Percentiles rank a stretch among this genome's conserved stretches.
These are phyloP conservation scores for Erodium moschatum DNA, from an alignment of 441 rosid genomes.

Conservation along the genomic window DNA sequence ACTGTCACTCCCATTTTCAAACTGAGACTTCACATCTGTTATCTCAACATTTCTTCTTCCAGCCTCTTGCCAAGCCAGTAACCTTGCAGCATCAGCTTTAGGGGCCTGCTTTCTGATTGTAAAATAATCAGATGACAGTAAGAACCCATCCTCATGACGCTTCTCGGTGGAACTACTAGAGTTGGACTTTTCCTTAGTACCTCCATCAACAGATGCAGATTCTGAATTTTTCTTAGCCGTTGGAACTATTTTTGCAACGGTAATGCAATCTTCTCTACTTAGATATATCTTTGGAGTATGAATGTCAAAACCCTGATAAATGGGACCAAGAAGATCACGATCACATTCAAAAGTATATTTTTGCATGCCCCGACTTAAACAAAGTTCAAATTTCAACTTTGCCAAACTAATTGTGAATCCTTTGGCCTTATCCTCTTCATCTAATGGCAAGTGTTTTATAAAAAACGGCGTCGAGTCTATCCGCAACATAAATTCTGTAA, in stretches of 20 bases:
- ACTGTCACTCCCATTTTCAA: constrained; percentile 93
- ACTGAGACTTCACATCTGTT: constrained; percentile 86
- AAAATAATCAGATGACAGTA: constrained; percentile 89
- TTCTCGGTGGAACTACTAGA: constrained; percentile 45
- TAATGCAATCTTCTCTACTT: constrained; percentile 50
- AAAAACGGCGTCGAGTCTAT: constrained; percentile 66
- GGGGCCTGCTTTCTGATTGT: constrained; percentile 92
- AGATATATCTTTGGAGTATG: constrained; percentile 67
- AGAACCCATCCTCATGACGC: constrained; percentile 83
- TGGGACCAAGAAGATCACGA: constrained; percentile 91
- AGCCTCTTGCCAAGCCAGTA: constrained; percentile 98
- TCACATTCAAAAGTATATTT: constrained; percentile 79
- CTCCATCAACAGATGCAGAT: constrained; percentile 51
- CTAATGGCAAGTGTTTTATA: constrained; percentile 68
- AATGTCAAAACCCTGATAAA: constrained; percentile 92
- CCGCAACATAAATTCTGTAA: constrained; percentile 95
- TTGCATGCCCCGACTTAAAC: constrained; percentile 80
- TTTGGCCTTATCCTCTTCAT: constrained; percentile 89
- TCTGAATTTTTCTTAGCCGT: constrained; percentile 52
- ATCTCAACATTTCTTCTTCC: constrained; percentile 89
- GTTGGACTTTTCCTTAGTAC: constrained; percentile 51
- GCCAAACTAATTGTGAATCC: constrained; percentile 74
- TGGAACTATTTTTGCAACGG: constrained; percentile 47
- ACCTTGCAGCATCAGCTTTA: constrained; percentile 79
- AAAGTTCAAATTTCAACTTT: constrained; percentile 77